Base-by-base conservation (phyloP, 2,329 filamentous ascomycete species). In the Trichoderma sp. region DNA sequence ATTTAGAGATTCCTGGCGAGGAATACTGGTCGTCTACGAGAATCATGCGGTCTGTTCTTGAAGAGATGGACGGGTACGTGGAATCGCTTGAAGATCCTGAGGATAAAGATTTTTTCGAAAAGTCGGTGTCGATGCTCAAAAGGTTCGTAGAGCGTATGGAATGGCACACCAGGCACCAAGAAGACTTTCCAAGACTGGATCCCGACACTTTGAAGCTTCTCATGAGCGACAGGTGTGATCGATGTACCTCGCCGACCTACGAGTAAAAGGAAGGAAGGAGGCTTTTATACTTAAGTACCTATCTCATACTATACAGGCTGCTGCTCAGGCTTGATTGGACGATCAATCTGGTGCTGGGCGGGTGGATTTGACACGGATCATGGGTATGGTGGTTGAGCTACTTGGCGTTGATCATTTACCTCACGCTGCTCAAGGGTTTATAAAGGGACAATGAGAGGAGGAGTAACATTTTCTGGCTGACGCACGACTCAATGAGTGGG, bases 31-130 rank as follows among this genome's bases (percentile, higher is more conserved):
- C 8, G 9, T 47, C 17, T 13, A 12, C 32, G 12, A 2, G 1
- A 26, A 4, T 26, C 3, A 26, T 26, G 26, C 26, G 26, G 1
- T 5, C 4, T 26, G 26, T 26, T 26, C 26, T 26, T 26, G 3
- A 26, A 26, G 26, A 26, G n/a, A n/a, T n/a, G n/a, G n/a, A n/a
- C n/a, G n/a, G n/a, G n/a, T n/a, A n/a, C n/a, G n/a, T n/a, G n/a
- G n/a, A n/a, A n/a, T n/a, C n/a, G n/a, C n/a, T n/a, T n/a, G n/a
- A n/a, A n/a, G n/a, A n/a, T n/a, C n/a, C n/a, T n/a, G n/a, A n/a
- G n/a, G n/a, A n/a, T n/a, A n/a, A n/a, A n/a, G 2, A 1, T 0
- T 6, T 47, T 20, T 4, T 47, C 2, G 4, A 47, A 47, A 1
- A 1, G 43, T 0, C 0, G 3, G 12, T 47, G 43, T 2, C 1